A percentile compares a stretch with the other conserved stretches of the same genome.
Evolutionary conservation across 352 stramenopile genomes (phyloP).

Genomic region (Elongisporangium anandrum): DNA sequence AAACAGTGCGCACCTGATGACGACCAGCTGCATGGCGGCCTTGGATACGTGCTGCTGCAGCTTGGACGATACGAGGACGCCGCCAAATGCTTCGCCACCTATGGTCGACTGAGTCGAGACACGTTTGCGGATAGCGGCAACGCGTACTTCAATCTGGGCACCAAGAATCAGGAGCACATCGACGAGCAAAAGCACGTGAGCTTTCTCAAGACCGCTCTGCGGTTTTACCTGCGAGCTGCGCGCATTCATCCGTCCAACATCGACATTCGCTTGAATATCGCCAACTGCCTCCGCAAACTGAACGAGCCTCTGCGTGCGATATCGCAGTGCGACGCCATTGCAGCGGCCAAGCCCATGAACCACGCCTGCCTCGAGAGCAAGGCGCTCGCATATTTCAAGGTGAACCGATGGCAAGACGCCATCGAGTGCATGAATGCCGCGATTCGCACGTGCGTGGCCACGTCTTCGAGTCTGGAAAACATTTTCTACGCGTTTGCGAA

Average conservation of each 20-base stretch:
- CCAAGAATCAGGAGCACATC: slow-evolving; percentile 21
- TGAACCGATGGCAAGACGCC: slow-evolving; percentile 35
- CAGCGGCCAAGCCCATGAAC: slow-evolving; percentile 30
- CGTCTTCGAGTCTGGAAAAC: slow-evolving; percentile 50
- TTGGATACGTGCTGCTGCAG: slow-evolving; percentile 67
- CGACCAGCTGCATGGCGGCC: slow-evolving; percentile 55
- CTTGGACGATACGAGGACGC: slow-evolving; percentile 66
- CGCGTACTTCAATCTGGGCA: slow-evolving; percentile 68
- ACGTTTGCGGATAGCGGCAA: slow-evolving; percentile 74
- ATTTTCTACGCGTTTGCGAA: slow-evolving; percentile 63
- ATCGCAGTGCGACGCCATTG: slow-evolving; percentile 48
- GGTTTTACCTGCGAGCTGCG: slow-evolving; percentile 64
- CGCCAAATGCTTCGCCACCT: slow-evolving; percentile 53
- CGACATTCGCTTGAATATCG: slow-evolving; percentile 62
- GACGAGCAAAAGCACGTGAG: slow-evolving; percentile 29
- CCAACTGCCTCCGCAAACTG: slow-evolving; percentile 56
- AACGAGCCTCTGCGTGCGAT: slow-evolving; percentile 35
- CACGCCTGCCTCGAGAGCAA: slow-evolving; percentile 57
- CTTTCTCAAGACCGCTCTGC: slow-evolving; percentile 46
- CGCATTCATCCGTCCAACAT: slow-evolving; percentile 58
- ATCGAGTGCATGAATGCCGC: slow-evolving; percentile 51
- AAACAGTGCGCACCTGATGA: slow-evolving; percentile 63
- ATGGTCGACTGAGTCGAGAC: slow-evolving; percentile 52
- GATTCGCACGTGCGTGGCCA: slow-evolving; percentile 50
- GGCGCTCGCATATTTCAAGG: slow-evolving; percentile 50